Percentiles rank a stretch among this genome's conserved stretches.
Evolutionary conservation across 495 filamentous ascomycete species (phyloP).

Genomic region (Hapsidospora chrysogenum): DNA sequence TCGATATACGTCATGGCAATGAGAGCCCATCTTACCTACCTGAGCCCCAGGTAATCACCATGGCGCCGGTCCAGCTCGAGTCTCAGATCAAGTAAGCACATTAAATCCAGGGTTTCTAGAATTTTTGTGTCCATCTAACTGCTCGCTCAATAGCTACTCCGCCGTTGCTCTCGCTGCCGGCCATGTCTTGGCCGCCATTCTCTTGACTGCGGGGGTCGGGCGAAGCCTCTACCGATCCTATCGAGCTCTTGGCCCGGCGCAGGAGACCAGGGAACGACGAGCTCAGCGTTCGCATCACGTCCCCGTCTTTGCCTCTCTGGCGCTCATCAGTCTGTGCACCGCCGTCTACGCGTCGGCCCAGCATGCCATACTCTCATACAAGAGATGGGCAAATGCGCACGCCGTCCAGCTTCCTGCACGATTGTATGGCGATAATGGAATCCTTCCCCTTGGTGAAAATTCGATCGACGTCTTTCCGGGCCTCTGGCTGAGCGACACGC

Average conservation of each 20-base stretch:
- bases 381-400: background rate
- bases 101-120: too few species aligned
- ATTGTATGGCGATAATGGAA: background rate
- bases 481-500: slow-evolving; percentile 31
- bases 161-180: background rate
- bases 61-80: background rate
- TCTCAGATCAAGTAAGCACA: background rate
- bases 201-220: background rate
- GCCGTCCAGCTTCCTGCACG: too few species aligned
- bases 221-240: background rate
- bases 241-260: background rate
- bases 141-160: background rate
- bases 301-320: background rate
- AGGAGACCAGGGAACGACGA: background rate
- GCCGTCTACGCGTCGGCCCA: background rate
- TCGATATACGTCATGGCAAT: too few species aligned
- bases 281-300: background rate
- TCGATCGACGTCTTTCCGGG: slow-evolving; percentile 14
- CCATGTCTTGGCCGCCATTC: background rate
- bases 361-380: background rate
- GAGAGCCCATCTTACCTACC: too few species aligned
- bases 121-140: too few species aligned
- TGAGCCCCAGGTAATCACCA: background rate
- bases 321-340: background rate
- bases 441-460: slow-evolving; percentile 3